Base-by-base conservation (phyloP, 2,329 filamentous ascomycete species). In the Phaeosphaeriaceae sp. region DNA sequence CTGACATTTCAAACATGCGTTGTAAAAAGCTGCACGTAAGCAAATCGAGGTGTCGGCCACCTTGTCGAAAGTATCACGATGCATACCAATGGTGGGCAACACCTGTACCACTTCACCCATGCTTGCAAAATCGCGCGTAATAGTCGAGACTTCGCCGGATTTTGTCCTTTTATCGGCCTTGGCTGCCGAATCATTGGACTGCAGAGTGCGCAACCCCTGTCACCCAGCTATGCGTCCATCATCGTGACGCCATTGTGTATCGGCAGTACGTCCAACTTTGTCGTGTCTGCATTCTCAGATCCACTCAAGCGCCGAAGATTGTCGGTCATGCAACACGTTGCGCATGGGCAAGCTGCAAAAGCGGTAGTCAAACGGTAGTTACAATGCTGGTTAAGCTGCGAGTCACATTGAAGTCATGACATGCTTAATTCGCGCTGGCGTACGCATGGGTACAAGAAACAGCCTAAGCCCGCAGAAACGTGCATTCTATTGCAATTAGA, bases 161-260 rank as follows among this genome's bases (percentile, higher is more conserved):
- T 48, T 52, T 47, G 7, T 27, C 53, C 53, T 20, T 20, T 41
- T 20, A 4, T 50, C 31, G 25, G 55, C 19, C 17, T 51, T 24
- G 31, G 31, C 11, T 36, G 7, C 3, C 31, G 31, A 3, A 3
- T 36, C 31, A 11, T 36, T 11, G 31, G 13, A 36, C 9, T 15
- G 31, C 13, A 36, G 11, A 36, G 31, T 3, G 20, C 46, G 20
- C 44, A 0, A 40, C 21, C 56, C 51, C 40, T 53, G 49, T 48
- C 9, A 33, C 19, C 20, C 19, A 57, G 46, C 46, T 6, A 48
- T n/a, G 25, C 25, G 20, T 13, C 24, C 44, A 62, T 67, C 59
- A 61, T 63, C 9, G 55, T 67, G 65, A 67, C 63, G 63, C 54
- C 60, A 24, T 48, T 40, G 20, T 60, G 17, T 51, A 56, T 51